Conservation (phyloP, 225 moss, liverwort and hornwort species). For the Straminergon stramineum region DNA sequence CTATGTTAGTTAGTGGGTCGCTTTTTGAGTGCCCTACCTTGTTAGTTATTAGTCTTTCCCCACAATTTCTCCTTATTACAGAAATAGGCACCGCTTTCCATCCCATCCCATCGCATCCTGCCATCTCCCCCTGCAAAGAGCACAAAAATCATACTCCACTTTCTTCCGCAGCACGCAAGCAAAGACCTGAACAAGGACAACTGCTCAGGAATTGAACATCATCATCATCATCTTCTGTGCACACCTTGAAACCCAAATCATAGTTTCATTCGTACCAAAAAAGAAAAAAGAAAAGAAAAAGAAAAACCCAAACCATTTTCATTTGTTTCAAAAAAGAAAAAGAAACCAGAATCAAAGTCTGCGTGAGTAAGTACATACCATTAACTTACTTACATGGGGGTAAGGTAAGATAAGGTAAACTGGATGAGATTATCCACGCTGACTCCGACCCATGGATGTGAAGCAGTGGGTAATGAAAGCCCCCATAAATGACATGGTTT, state of each 20-base stretch:
- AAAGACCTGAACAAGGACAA: background rate
- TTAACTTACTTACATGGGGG: background rate
- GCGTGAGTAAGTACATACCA: background rate
- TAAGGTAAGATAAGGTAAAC: background rate
- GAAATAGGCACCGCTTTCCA: background rate
- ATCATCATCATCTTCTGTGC: background rate
- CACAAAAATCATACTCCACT: background rate
- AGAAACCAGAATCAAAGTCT: accelerated
- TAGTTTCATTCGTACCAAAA: too few species aligned
- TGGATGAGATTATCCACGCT: background rate
- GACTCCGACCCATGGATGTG: background rate
- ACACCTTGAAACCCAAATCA: too few species aligned
- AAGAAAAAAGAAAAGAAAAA: too few species aligned
- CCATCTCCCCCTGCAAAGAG: background rate
- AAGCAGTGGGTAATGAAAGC: background rate
- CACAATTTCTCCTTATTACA: background rate
- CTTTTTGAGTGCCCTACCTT: background rate
- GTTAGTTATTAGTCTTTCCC: background rate
- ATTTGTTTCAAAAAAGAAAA: too few species aligned
- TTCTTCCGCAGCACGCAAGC: background rate
- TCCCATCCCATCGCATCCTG: background rate
- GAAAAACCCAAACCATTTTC: too few species aligned
- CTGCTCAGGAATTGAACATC: background rate
- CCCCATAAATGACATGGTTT: background rate
- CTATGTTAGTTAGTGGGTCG: background rate